Conservation (phyloP, 148 eudicot genomes). For the Spergularia bocconei region DNA sequence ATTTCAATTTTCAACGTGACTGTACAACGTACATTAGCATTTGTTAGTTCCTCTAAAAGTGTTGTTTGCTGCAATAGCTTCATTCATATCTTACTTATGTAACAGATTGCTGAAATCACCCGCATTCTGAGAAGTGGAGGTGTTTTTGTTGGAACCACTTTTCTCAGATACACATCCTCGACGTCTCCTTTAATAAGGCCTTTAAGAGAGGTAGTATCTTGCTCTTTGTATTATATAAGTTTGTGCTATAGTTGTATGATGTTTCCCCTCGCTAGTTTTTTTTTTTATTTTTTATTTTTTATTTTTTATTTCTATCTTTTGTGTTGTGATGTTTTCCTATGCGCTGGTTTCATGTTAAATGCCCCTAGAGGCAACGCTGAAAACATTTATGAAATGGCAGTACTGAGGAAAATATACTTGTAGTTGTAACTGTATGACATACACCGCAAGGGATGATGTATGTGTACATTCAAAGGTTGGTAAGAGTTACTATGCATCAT, state of each 20-base stretch:
- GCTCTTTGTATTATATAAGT: neutral
- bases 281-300: too few relatives aligned
- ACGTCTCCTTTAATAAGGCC: slow-evolving; percentile 67
- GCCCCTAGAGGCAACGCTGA: neutral
- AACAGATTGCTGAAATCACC: slow-evolving; percentile 88
- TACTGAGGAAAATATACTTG: neutral
- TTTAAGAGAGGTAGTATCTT: slow-evolving; percentile 54
- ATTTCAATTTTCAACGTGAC: too few relatives aligned
- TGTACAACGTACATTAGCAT: neutral
- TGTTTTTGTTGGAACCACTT: slow-evolving; percentile 84
- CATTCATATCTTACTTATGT: slow-evolving; percentile 1
- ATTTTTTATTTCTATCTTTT: too few relatives aligned
- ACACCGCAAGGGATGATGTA: neutral
- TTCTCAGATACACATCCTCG: slow-evolving; percentile 73
- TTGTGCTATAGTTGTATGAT: neutral
- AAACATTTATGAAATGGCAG: neutral
- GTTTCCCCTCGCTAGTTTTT: neutral
- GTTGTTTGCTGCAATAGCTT: slow-evolving; percentile 1
- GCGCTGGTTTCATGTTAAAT: neutral
- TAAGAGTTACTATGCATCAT: neutral
- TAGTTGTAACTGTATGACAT: neutral
- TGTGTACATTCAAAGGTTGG: neutral
- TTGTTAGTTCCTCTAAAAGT: neutral
- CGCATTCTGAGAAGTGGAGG: slow-evolving; percentile 89
- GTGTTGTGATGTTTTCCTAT: too few relatives aligned